Conservation (phyloP, 2,329 filamentous ascomycete genomes). For the Colletotrichum filicis region DNA sequence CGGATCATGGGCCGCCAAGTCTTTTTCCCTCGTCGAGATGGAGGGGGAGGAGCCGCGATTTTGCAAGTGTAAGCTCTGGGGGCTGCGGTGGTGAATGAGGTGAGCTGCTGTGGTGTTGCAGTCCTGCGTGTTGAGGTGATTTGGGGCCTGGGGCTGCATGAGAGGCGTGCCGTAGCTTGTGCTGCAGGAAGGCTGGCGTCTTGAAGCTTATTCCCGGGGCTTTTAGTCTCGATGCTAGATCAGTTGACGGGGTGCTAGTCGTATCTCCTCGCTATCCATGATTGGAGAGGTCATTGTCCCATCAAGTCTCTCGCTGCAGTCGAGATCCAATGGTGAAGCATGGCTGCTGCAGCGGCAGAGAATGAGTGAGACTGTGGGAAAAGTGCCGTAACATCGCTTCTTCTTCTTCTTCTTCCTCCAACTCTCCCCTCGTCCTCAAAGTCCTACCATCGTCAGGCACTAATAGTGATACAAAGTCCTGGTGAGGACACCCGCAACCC, state of each 20-base stretch:
- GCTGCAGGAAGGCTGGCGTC: constrained; percentile 25
- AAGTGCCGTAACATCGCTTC: background rate
- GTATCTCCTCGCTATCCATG: background rate
- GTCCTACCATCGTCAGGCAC: background rate
- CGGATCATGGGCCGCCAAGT: constrained; percentile 21
- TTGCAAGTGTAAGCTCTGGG: background rate
- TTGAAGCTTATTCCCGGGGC: constrained; percentile 28
- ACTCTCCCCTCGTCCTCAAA: constrained; percentile 7
- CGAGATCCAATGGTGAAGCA: background rate
- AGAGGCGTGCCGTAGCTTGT: constrained; percentile 14
- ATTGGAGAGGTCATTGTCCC: background rate
- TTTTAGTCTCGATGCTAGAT: background rate
- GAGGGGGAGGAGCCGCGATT: background rate
- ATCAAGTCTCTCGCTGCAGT: background rate
- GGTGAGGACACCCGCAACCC: background rate
- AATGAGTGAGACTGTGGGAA: background rate
- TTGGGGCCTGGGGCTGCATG: constrained; percentile 10
- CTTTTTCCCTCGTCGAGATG: constrained; percentile 11
- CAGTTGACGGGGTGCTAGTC: background rate
- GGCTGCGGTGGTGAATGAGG: background rate
- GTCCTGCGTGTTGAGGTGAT: background rate
- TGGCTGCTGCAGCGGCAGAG: background rate
- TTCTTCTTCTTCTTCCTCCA: background rate
- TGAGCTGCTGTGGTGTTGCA: background rate
- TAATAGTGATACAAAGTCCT: background rate